A percentile compares a stretch with the other conserved stretches of the same genome.
phyloP scores from a whole-genome alignment of 768 basidiomycete species.

The Boletus fagicola region DNA sequence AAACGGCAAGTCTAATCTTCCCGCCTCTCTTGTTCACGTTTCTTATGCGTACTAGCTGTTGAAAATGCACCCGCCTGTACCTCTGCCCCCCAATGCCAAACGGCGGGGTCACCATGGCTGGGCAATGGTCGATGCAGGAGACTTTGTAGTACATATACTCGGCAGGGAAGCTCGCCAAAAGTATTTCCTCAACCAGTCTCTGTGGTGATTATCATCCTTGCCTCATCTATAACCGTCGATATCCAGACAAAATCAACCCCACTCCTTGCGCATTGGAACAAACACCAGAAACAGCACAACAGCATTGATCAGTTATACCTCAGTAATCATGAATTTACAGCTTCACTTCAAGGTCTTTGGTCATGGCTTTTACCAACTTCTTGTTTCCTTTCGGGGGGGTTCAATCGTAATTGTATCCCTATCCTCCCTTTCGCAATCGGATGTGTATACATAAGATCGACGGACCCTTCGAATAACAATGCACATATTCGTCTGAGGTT shows the following conservation, averaged over 20 bases:
- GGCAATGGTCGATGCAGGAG: slow-evolving; percentile 82
- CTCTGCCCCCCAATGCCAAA: slow-evolving; percentile 62
- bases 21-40: neutral
- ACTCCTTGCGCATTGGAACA: neutral
- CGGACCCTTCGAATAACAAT: neutral
- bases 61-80: slow-evolving; percentile 52
- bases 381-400: neutral
- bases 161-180: slow-evolving; percentile 63
- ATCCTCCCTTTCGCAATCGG: neutral
- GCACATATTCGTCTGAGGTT: neutral
- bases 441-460: neutral
- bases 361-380: neutral
- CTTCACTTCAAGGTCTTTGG: neutral
- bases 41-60: slow-evolving; percentile 48
- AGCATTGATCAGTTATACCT: neutral
- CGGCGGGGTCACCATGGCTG: slow-evolving; percentile 65
- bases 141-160: slow-evolving; percentile 76
- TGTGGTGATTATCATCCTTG: slow-evolving; percentile 25
- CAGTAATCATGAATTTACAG: neutral
- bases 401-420: neutral
- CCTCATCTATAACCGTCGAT: neutral
- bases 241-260: neutral
- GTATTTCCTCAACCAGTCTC: slow-evolving; percentile 49
- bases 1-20: slow-evolving; percentile 50
- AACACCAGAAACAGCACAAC: neutral